Conservation (phyloP, 257 asterid species). For the Gynochthodes officinalis region DNA sequence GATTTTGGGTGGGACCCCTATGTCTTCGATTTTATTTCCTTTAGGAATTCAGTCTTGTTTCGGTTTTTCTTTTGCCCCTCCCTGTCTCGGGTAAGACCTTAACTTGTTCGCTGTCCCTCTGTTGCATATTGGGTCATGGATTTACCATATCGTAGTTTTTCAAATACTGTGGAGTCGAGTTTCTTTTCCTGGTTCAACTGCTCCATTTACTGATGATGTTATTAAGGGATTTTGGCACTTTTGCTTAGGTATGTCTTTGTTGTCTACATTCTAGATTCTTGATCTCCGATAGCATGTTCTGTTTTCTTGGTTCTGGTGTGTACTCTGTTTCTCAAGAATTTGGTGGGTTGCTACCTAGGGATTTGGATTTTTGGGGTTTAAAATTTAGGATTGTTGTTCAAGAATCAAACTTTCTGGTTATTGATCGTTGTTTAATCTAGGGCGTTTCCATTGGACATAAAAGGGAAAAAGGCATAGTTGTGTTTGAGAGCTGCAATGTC, state of each 20-base stretch:
- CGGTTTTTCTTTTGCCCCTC: constrained; percentile 4
- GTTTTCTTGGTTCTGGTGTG: constrained; percentile 9
- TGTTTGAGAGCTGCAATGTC: constrained; percentile 50
- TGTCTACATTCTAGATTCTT: constrained; percentile 1
- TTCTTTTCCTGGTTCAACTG: constrained; percentile 6
- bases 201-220: neutral
- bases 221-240: neutral
- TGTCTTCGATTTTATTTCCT: neutral
- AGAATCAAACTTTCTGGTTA: constrained; percentile 17
- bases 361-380: constrained; percentile 20
- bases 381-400: neutral
- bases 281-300: neutral
- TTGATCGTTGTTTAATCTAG: constrained; percentile 13
- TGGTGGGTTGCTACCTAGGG: constrained; percentile 13
- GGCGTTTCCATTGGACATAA: constrained; percentile 19
- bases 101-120: neutral
- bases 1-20: constrained; percentile 10
- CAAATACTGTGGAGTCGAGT: neutral
- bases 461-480: constrained; percentile 30
- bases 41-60: neutral
- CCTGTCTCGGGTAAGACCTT: constrained; percentile 11
- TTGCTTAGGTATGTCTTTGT: neutral
- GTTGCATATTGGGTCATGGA: neutral
- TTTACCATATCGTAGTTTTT: neutral
- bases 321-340: constrained; percentile 5